Base-by-base conservation (phyloP, 2,329 filamentous ascomycete genomes). In the Bimuria novae-zelandiae region DNA sequence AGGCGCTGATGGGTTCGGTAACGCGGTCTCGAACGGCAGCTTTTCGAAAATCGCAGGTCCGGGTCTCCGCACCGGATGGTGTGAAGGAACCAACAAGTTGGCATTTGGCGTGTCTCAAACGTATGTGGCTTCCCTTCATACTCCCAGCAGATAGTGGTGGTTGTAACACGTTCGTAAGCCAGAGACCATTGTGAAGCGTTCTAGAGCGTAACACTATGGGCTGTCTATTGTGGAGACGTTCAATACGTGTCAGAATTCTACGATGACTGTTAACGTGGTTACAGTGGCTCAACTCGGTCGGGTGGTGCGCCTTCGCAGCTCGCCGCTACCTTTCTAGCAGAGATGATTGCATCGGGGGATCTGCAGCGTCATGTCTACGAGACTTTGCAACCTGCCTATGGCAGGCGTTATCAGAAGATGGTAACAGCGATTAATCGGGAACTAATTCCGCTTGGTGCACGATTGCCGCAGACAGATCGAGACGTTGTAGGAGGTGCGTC, bases 21-120 rank as follows among this genome's bases (percentile, higher is more conserved):
- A 97, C 71, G 83, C 85, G 8, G 79, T 92, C 30, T 92, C 89
- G 64, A 97, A 97, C 70, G 92, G 89, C 19, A 91, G 88, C 6
- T 97, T 97, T 73, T 90, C 86, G 70, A 99, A 99, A 73, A 85
- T 97, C 32, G 82, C 86, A 23, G 91, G 85, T 0, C 92, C 93
- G 0, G 94, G 93, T 0, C 75, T 89, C 45, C 82, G 93, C 11
- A 92, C 89, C 0, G 93, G 93, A n/a, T 97, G 92, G 92, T 84
- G 86, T 1, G 91, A 96, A 70, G 88, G 83, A 0, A 87, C 85
- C 5, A 77, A 80, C 47, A 85, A 82, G 61, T 75, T 89, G 51
- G 80, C 81, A 4, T 80, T 80, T 64, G 84, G 81, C 11, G 71
- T 87, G n/a, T 81, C 79, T 35, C 81, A 86, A 73, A 78, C 76